Evolutionary conservation across 805 yeast species (phyloP), one percentile per base, ranked within the genome.

Genomic region (Sugiyamaella lignohabitans): DNA sequence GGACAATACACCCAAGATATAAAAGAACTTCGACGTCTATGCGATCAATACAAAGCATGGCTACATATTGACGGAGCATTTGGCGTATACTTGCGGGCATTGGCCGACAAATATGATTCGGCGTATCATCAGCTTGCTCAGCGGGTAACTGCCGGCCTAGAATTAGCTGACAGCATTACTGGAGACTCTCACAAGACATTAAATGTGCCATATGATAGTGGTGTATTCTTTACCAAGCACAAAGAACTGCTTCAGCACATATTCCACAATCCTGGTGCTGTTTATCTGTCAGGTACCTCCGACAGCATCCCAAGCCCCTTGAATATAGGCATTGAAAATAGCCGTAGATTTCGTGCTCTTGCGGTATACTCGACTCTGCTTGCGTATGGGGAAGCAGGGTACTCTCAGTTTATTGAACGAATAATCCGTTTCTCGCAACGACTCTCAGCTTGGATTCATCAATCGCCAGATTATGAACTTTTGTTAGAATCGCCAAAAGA

Each of bases 161-260:
- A 54, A 42, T 45, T 51, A 17, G 59, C 58, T 2, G 59, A 56
- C 21, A 43, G 51, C 21, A 56, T 56, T 29, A 51, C 58, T 1
- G 57, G 57, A 10, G 59, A 56, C 38, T 50, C 43, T 34, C 59
- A 56, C 49, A 56, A 56, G 49, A 48, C 55, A 18, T 45, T 56
- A 22, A 56, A 56, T 39, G 59, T 56, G 11, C 59, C 59, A 2
- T 56, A 56, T 30, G 59, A 56, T 34, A 52, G 57, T 38, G 59
- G 59, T 1, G 41, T 53, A 21, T 51, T 47, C 34, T 45, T 56
- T 23, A 29, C 47, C 24, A 32, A 46, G 10, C 38, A 48, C 30
- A 35, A 44, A 10, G 30, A 18, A 1, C 27, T 50, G 16, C 39
- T 50, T 48, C 16, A 32, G 3, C 37, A 46, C 16, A 52, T 53